These are phyloP conservation scores for Ascocoryne sarcoides DNA, from an alignment of 2,329 filamentous ascomycete species.

Conservation along the genomic window DNA sequence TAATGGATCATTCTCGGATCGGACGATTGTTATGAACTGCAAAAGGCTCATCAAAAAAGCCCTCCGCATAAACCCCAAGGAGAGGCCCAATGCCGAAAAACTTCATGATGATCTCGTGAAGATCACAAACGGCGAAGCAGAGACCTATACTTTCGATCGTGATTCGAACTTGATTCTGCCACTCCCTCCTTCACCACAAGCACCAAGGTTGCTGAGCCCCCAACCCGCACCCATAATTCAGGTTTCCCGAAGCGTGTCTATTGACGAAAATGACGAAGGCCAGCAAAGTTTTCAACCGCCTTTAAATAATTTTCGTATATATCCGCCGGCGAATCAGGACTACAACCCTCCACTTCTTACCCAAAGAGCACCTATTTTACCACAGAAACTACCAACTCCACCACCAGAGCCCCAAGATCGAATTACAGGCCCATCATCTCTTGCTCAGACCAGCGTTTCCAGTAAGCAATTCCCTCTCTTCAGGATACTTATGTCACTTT, in stretches of 20 bases:
- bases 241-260: no score
- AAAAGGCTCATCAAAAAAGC: conserved; percentile 2
- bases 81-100: not conserved
- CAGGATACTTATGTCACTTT: no score
- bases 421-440: no score
- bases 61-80: not conserved
- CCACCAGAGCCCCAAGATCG: not conserved
- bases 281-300: not conserved
- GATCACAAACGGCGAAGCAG: not conserved
- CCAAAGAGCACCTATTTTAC: not conserved
- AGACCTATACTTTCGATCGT: not conserved
- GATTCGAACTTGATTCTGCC: not conserved
- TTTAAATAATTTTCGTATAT: not conserved
- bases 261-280: no score
- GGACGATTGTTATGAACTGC: not conserved
- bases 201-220: not conserved
- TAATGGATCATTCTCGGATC: not conserved
- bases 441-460: no score
- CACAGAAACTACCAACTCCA: not conserved
- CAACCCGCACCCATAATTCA: not conserved
- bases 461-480: not conserved
- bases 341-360: not conserved
- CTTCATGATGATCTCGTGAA: not conserved
- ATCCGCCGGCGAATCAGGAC: not conserved
- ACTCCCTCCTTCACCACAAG: not conserved